Percentiles rank a stretch among this genome's conserved stretches.
Evolutionary conservation across 257 asterid species (phyloP).

Genomic region (Misopates orontium): DNA sequence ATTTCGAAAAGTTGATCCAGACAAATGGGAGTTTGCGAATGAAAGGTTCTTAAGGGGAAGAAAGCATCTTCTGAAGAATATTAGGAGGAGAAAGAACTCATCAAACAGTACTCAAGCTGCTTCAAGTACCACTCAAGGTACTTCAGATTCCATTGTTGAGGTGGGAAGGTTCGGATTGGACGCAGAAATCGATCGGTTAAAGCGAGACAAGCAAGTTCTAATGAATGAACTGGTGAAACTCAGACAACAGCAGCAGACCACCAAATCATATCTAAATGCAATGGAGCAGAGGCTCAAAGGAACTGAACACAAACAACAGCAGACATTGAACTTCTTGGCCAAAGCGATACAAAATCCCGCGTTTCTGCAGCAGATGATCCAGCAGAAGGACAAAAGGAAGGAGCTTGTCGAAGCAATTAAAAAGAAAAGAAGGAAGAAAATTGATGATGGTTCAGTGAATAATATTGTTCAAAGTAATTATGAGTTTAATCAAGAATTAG

Average conservation of each 20-base stretch:
- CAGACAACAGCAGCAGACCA: conserved; percentile 64
- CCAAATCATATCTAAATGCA: conserved; percentile 39
- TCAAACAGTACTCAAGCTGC: conserved; percentile 27
- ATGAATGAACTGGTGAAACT: conserved; percentile 66
- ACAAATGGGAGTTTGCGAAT: conserved; percentile 52
- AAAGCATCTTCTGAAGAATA: conserved; percentile 41
- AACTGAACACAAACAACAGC: conserved; percentile 60
- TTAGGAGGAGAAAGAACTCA: conserved; percentile 44
- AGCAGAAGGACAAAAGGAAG: conserved; percentile 46
- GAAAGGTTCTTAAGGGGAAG: conserved; percentile 48
- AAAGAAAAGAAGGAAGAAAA: conserved; percentile 44
- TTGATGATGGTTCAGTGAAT: conserved; percentile 33
- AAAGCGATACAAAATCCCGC: conserved; percentile 55
- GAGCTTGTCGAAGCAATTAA: conserved; percentile 45
- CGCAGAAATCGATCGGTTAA: conserved; percentile 53
- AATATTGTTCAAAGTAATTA: background rate
- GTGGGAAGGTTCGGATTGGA: conserved; percentile 68
- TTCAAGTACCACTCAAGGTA: conserved; percentile 26
- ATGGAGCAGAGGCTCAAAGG: conserved; percentile 57
- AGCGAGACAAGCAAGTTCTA: conserved; percentile 57
- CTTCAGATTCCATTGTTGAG: conserved; percentile 45
- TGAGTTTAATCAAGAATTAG: background rate
- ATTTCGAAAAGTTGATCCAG: conserved; percentile 47
- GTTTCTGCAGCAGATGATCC: conserved; percentile 47
- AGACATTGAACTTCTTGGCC: conserved; percentile 60